Percentiles rank a stretch among this genome's conserved stretches.
These are phyloP conservation scores for Catunica adiposa DNA, from an alignment of 2,329 filamentous ascomycete genomes.

Conservation along the genomic window DNA sequence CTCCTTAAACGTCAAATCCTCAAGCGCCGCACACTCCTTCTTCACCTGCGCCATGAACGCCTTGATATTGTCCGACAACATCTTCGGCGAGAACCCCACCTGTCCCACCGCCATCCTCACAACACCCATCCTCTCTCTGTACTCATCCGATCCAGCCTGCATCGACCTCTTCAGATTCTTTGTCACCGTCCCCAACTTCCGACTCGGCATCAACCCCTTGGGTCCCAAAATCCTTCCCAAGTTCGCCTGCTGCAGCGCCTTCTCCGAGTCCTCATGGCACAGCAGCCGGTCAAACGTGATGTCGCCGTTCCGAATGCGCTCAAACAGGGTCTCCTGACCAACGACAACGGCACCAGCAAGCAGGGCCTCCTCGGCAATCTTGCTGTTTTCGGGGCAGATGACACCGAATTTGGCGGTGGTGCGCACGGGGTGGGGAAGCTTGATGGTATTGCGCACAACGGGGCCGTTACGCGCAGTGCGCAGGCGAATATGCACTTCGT, in stretches of 20 bases:
- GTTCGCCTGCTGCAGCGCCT: constrained; percentile 63
- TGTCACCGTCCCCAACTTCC: constrained; percentile 78
- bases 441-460: constrained; percentile 71
- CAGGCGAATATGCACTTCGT: constrained; percentile 73
- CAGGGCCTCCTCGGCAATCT: constrained; percentile 55
- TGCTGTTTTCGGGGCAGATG: constrained; percentile 69
- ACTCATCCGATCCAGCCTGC: constrained; percentile 64
- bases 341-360: constrained; percentile 66
- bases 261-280: constrained; percentile 64
- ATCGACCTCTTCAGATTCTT: constrained; percentile 61
- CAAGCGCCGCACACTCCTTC: constrained; percentile 59
- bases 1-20: constrained; percentile 31
- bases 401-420: constrained; percentile 82
- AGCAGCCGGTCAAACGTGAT: constrained; percentile 82
- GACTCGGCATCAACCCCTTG: constrained; percentile 78
- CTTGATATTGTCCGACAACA: constrained; percentile 72
- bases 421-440: constrained; percentile 76
- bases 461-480: constrained; percentile 73
- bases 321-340: constrained; percentile 75
- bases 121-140: constrained; percentile 71
- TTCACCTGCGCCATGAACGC: constrained; percentile 60
- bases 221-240: constrained; percentile 74
- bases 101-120: constrained; percentile 84
- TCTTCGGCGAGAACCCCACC: constrained; percentile 71
- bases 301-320: constrained; percentile 52